Conservation (phyloP, 805 yeast genomes). For the Saccharomycodes ludwigii region DNA sequence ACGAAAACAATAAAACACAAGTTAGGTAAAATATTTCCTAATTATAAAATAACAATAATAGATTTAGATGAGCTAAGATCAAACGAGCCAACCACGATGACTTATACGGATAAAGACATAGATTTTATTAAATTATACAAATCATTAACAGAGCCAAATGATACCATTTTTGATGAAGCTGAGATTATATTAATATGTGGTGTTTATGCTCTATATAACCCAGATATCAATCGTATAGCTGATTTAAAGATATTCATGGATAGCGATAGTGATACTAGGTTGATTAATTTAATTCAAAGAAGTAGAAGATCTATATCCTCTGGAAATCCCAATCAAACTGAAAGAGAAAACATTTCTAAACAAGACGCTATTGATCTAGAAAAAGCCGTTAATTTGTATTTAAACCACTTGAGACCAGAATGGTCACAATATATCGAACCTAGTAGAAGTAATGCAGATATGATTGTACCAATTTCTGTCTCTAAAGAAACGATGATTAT, state of each 20-base stretch:
- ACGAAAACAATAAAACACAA: constrained; percentile 27
- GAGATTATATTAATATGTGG: constrained; percentile 53
- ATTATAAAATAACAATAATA: constrained; percentile 22
- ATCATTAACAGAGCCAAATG: constrained; percentile 12
- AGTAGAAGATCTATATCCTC: too few relatives aligned
- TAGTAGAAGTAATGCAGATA: constrained; percentile 19
- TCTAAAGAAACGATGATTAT: constrained; percentile 4
- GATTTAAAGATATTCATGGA: constrained; percentile 64
- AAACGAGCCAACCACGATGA: constrained; percentile 9
- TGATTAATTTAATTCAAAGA: constrained; percentile 59
- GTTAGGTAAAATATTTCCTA: constrained; percentile 13
- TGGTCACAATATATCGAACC: constrained; percentile 21
- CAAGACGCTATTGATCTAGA: not conserved
- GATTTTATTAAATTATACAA: constrained; percentile 22
- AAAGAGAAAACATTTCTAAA: not conserved
- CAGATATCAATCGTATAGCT: constrained; percentile 40
- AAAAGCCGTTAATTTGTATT: constrained; percentile 10
- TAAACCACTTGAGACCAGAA: constrained; percentile 20
- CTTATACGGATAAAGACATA: constrained; percentile 16
- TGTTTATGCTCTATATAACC: constrained; percentile 63
- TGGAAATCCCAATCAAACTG: too few relatives aligned
- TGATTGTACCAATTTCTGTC: constrained; percentile 18
- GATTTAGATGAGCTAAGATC: constrained; percentile 28
- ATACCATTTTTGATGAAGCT: constrained; percentile 7
- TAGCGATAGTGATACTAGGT: constrained; percentile 72